A percentile compares a stretch with the other conserved stretches of the same genome.
Evolutionary conservation across 306 rosid genomes (phyloP).

Genomic region (Cucumis hystrix): DNA sequence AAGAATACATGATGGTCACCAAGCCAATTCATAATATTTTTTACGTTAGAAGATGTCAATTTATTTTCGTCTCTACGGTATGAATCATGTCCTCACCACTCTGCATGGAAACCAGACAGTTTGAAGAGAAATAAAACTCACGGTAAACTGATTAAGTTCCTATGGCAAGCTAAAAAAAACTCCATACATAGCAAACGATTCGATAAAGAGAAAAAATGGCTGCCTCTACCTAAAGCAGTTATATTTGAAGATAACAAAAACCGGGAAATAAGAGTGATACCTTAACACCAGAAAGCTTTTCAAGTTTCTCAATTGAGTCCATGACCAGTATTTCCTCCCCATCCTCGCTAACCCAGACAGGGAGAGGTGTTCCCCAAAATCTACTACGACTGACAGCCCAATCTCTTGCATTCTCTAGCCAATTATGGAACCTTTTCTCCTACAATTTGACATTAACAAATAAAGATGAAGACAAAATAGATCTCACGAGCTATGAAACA

Average conservation of each 20-base stretch:
- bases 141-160: neutral
- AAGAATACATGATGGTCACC: neutral
- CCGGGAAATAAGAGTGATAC: constrained; percentile 25
- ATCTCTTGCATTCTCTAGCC: constrained; percentile 99
- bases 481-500: neutral
- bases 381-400: constrained; percentile 99
- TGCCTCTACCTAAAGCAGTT: neutral
- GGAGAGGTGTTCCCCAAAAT: constrained; percentile 99
- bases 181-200: neutral
- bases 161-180: neutral
- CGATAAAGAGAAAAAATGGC: neutral
- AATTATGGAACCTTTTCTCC: constrained; percentile 95
- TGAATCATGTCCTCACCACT: neutral
- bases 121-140: too few species aligned
- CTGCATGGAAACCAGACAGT: neutral
- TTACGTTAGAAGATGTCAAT: neutral
- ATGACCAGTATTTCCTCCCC: constrained; percentile 63
- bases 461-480: neutral
- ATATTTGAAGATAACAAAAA: neutral
- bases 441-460: constrained; percentile 7
- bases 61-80: neutral
- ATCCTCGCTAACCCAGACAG: constrained; percentile 89
- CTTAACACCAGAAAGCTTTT: constrained; percentile 74
- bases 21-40: neutral
- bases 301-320: constrained; percentile 81